Percentiles rank a stretch among this genome's conserved stretches.
phyloP scores from a whole-genome alignment of 768 basidiomycete genomes.

The Auricularia cornea region DNA sequence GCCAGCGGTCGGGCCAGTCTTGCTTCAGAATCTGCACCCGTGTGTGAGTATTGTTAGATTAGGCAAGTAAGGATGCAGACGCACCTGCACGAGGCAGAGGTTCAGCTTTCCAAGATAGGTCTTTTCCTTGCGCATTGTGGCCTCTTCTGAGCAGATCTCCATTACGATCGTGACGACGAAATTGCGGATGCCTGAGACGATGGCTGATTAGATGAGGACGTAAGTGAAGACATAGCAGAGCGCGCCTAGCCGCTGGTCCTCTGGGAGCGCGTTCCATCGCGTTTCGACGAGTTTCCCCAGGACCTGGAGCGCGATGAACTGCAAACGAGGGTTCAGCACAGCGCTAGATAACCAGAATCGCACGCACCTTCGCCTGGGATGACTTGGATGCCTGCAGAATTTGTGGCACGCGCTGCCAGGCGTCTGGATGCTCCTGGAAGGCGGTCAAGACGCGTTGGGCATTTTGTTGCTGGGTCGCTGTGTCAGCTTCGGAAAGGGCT shows the following conservation, averaged over 20 bases:
- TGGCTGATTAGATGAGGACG: constrained; percentile 6
- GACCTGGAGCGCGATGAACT: constrained; percentile 97
- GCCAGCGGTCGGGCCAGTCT: constrained; percentile 99
- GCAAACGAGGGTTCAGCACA: constrained; percentile 3
- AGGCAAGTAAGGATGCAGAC: constrained; percentile 3
- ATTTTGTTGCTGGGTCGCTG: constrained; percentile 67
- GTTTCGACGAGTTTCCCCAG: constrained; percentile 92
- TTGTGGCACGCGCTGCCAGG: constrained; percentile 95
- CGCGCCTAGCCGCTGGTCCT: constrained; percentile 83
- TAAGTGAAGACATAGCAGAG: background rate
- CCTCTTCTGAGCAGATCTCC: constrained; percentile 88
- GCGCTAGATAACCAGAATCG: background rate
- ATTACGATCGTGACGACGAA: constrained; percentile 92
- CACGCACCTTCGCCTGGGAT: constrained; percentile 72
- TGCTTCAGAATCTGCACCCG: constrained; percentile 86
- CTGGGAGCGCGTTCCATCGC: constrained; percentile 92
- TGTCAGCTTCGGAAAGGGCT: constrained; percentile 7
- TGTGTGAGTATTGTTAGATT: background rate
- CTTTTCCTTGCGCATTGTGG: constrained; percentile 83
- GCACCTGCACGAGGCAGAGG: constrained; percentile 65
- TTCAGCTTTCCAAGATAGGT: constrained; percentile 95
- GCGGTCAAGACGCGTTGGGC: constrained; percentile 93
- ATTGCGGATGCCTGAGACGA: constrained; percentile 74
- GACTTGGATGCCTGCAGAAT: constrained; percentile 80
- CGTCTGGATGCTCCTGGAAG: constrained; percentile 91